These are phyloP conservation scores for Ceratopteris richardii DNA, from an alignment of 75 land plant species.

Conservation along the genomic window DNA sequence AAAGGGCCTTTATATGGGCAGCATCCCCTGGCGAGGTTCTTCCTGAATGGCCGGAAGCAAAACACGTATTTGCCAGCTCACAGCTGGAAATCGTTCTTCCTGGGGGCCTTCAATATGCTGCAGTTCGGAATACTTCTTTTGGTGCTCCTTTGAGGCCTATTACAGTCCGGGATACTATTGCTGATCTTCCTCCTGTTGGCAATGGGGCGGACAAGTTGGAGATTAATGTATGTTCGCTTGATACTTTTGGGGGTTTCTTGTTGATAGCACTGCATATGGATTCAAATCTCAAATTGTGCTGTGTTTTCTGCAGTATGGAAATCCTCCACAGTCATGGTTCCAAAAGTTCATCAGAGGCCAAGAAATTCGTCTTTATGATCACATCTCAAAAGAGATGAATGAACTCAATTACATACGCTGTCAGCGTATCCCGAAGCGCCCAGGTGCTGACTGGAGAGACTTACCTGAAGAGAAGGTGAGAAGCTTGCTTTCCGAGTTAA, in stretches of 20 bases:
- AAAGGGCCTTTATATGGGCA: constrained; percentile 98
- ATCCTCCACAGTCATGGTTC: constrained; percentile 80
- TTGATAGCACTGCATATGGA: not conserved
- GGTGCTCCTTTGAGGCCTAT: constrained; percentile 92
- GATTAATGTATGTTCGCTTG: constrained; percentile 42
- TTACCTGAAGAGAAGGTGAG: constrained; percentile 93
- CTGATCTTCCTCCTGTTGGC: constrained; percentile 78
- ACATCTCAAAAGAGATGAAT: constrained; percentile 96
- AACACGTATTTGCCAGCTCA: constrained; percentile 83
- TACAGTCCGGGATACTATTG: constrained; percentile 94
- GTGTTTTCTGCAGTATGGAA: constrained; percentile 49
- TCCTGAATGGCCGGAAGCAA: constrained; percentile 98
- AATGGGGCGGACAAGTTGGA: constrained; percentile 67
- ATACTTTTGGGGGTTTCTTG: not conserved
- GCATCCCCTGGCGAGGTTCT: constrained; percentile 73
- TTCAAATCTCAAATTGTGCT: constrained; percentile 1
- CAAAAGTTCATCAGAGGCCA: constrained; percentile 77
- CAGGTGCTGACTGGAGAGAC: constrained; percentile 98
- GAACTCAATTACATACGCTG: constrained; percentile 86
- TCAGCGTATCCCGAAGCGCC: constrained; percentile 78
- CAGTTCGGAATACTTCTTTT: constrained; percentile 57
- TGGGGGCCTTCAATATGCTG: constrained; percentile 53
- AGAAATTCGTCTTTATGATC: constrained; percentile 44
- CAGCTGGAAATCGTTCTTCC: constrained; percentile 66
- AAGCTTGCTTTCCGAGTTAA: not conserved